These are phyloP conservation scores for Mycena vulgaris DNA, from an alignment of 768 basidiomycete genomes.

Conservation along the genomic window DNA sequence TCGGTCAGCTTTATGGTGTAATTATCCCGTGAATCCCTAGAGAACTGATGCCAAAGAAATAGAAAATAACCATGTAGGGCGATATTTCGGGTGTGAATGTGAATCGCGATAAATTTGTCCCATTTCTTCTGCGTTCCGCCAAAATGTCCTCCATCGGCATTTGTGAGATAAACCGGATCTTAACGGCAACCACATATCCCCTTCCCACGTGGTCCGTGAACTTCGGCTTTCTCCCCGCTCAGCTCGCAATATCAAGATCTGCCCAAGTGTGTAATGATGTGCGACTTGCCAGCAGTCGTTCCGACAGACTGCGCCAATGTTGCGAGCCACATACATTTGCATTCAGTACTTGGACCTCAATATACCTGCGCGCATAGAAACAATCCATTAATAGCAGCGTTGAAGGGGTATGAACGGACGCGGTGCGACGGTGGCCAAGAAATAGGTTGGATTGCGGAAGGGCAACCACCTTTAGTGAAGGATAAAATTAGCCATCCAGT, in stretches of 20 bases:
- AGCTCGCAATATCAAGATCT: slow-evolving; percentile 11
- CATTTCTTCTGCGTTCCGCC: no score
- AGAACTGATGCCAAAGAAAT: neutral
- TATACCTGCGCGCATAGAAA: neutral
- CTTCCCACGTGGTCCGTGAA: slow-evolving; percentile 27
- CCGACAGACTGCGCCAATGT: no score
- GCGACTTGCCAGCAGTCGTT: no score
- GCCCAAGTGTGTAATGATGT: neutral
- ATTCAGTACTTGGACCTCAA: neutral
- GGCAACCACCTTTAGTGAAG: no score
- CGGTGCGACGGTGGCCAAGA: neutral
- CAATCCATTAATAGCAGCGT: neutral
- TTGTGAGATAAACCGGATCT: neutral
- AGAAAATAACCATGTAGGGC: no score
- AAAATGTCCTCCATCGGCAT: neutral
- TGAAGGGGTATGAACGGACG: neutral
- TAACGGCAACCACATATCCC: slow-evolving; percentile 2
- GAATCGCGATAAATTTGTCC: no score
- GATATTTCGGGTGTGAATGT: no score
- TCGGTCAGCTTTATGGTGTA: no score
- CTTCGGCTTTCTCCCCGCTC: slow-evolving; percentile 19
- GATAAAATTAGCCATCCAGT: no score
- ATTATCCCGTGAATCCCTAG: neutral
- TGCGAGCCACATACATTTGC: no score
- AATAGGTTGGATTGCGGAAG: no score